Conservation (phyloP, 2,329 filamentous ascomycete species). For the Colletotrichum sp. region DNA sequence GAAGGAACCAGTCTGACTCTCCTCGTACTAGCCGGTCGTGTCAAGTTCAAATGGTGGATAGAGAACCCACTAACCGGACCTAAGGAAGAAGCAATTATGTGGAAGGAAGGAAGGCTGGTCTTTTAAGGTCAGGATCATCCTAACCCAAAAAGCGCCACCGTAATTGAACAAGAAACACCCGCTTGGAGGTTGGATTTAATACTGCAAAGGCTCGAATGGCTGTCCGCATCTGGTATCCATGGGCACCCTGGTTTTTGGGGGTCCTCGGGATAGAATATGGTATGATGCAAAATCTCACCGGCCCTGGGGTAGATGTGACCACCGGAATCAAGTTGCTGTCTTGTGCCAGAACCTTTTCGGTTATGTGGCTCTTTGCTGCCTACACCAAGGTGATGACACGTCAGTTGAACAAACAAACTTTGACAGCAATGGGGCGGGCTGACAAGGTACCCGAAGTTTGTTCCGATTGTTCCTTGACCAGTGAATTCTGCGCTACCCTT, state of each 20-base stretch:
- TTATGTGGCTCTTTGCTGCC: background rate
- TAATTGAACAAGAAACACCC: background rate
- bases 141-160: background rate
- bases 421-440: background rate
- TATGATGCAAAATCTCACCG: background rate
- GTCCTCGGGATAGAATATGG: background rate
- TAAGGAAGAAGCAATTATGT: background rate
- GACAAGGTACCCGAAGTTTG: background rate
- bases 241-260: background rate
- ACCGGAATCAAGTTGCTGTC: background rate
- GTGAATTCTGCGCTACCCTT: background rate
- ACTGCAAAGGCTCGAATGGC: background rate
- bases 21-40: background rate
- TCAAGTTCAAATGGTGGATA: background rate
- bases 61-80: background rate
- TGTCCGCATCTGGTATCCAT: background rate
- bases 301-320: background rate
- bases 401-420: background rate
- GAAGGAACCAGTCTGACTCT: background rate
- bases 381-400: background rate
- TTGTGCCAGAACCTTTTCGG: background rate
- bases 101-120: background rate
- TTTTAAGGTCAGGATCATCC: background rate
- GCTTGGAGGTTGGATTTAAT: background rate
- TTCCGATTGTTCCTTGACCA: background rate